A percentile compares a stretch with the other conserved stretches of the same genome.
These are phyloP conservation scores for Solanum bukasovii DNA, from an alignment of 257 asterid species.

Conservation along the genomic window DNA sequence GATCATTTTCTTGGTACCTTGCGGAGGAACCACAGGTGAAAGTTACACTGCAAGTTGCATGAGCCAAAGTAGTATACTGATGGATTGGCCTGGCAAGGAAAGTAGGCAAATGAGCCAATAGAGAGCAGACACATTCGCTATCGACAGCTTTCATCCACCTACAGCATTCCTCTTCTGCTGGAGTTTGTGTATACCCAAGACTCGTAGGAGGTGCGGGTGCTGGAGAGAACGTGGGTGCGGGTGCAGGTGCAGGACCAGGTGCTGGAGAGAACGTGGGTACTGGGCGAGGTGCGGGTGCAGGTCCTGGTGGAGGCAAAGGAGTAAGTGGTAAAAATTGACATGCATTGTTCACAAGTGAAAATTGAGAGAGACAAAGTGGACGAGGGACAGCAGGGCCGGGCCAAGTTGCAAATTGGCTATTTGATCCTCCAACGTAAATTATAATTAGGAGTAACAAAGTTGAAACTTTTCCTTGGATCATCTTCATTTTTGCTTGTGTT, in stretches of 20 bases:
- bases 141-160: conserved; percentile 49
- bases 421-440: conserved; percentile 14
- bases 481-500: conserved; percentile 22
- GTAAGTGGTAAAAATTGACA: conserved; percentile 39
- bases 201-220: neutral
- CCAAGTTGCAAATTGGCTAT: conserved; percentile 27
- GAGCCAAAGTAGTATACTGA: conserved; percentile 38
- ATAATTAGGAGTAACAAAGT: conserved; percentile 18
- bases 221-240: conserved; percentile 14
- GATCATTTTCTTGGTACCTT: neutral
- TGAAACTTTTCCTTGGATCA: conserved; percentile 14
- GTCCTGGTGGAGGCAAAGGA: conserved; percentile 24
- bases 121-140: conserved; percentile 48
- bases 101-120: conserved; percentile 45
- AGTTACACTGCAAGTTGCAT: conserved; percentile 35
- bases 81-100: conserved; percentile 60
- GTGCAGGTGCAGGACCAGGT: conserved; percentile 5
- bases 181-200: neutral
- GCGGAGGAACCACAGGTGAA: conserved; percentile 36
- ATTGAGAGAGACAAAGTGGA: conserved; percentile 49
- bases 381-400: conserved; percentile 4
- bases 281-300: neutral
- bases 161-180: conserved; percentile 44
- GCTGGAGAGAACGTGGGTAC: conserved; percentile 17
- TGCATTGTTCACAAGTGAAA: conserved; percentile 50